Conservation (phyloP, 73 alveolate genomes). For the Durusdinium trenchii region DNA sequence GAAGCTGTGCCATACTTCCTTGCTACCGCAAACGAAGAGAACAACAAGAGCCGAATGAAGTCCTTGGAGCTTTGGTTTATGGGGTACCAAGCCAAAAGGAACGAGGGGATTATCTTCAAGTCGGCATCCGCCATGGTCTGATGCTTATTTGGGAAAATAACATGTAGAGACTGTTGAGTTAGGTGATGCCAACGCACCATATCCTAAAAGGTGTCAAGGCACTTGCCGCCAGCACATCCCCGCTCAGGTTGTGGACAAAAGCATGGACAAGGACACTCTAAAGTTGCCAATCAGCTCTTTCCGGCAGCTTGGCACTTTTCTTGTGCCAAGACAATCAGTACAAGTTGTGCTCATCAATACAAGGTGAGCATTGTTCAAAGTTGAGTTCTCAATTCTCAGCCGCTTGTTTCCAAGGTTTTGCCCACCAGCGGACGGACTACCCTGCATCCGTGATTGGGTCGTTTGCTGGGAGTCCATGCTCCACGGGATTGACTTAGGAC, state of each 20-base stretch:
- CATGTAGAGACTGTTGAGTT: not conserved
- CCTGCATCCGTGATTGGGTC: slow-evolving; percentile 1
- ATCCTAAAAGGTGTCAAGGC: not conserved
- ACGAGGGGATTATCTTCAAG: not conserved
- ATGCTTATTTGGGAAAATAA: not conserved
- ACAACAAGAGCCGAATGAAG: not conserved
- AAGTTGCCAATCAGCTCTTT: not conserved
- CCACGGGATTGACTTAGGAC: not conserved
- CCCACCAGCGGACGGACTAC: not conserved
- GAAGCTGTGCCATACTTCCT: not conserved
- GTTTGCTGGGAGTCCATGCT: not conserved
- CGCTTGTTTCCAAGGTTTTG: not conserved
- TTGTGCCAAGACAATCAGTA: not conserved
- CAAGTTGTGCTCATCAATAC: not conserved
- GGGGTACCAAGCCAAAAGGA: not conserved
- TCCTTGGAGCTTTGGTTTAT: not conserved
- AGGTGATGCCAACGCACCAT: not conserved
- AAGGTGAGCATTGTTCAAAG: not conserved
- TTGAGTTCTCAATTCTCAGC: not conserved
- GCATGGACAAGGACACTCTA: not conserved
- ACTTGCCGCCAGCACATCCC: not conserved
- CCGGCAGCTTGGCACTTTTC: not conserved
- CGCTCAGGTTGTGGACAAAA: not conserved
- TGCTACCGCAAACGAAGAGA: not conserved
- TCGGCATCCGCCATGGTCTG: not conserved